Base-by-base conservation (phyloP, 2,329 filamentous ascomycete genomes). In the Nemania abortiva region DNA sequence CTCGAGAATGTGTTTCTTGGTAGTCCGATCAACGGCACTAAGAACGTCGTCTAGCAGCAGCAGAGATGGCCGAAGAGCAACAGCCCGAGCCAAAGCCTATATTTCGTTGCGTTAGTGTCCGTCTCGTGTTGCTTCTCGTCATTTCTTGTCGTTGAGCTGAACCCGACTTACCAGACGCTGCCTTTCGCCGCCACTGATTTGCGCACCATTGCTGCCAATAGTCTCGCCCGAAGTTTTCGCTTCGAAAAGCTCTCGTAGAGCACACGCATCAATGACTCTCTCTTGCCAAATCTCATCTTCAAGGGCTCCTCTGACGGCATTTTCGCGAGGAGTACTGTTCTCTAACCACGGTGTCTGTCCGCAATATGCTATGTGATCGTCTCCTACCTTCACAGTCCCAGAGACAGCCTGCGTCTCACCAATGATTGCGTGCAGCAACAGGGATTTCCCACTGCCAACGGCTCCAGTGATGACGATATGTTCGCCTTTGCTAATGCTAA, bases 131-230 rank as follows among this genome's bases (percentile, higher is more conserved):
- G 20, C 13, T 11, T 18, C 1, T 37, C 1, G 20, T 15, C 7
- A n/a, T n/a, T n/a, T 56, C 24, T n/a, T 29, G 11, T 54, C 39
- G 13, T 13, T 34, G 27, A 4, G 13, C 18, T 42, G n/a, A 9
- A 42, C 18, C 4, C 9, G 42, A 68, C 71, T 66, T 57, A 73
- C 69, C 6, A 73, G 37, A 24, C 71, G 64, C 47, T 73, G 71
- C 58, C 65, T 70, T 53, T 73, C 65, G 7, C 71, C 71, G 9
- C 71, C 71, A 24, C 69, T 73, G 15, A 73, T 65, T 22, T 72
- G 77, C 39, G 77, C 73, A 27, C 78, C 77, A 47, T 72, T 74
- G 56, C 75, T 76, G n/a, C 78, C 78, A 47, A 80, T 70, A 24
- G 68, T 77, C 67, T 55, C 74, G 68, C 37, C 74, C 55, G 13